Evolutionary conservation across 176 grass and related monocot genomes (phyloP).

Genomic region (Hyparrhenia diplandra): DNA sequence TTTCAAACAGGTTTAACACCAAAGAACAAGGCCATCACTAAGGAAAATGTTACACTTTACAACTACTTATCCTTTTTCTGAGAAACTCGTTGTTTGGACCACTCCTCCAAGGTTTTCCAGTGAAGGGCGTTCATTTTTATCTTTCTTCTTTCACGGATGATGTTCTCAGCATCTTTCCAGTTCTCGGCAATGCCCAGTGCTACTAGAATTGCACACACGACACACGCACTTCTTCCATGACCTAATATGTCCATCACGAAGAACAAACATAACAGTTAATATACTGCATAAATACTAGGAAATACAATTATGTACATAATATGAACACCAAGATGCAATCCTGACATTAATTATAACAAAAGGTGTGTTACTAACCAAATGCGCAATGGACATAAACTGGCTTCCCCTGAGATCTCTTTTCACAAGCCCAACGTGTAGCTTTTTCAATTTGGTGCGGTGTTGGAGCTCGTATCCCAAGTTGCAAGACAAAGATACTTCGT

Average conservation of each 20-base stretch:
- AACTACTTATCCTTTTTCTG: slow-evolving; percentile 39
- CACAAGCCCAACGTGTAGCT: slow-evolving; percentile 63
- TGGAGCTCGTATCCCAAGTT: slow-evolving; percentile 78
- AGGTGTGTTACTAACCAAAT: slow-evolving; percentile 48
- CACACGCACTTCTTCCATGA: slow-evolving; percentile 87
- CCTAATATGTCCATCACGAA: slow-evolving; percentile 28
- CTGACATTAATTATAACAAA: neutral
- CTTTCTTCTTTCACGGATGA: slow-evolving; percentile 62
- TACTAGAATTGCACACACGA: slow-evolving; percentile 80
- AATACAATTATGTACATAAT: neutral
- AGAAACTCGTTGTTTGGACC: slow-evolving; percentile 47
- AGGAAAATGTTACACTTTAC: neutral
- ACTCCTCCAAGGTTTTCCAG: slow-evolving; percentile 69
- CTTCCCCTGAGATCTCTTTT: slow-evolving; percentile 62
- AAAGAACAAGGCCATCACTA: neutral
- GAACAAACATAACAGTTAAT: slow-evolving; percentile 1
- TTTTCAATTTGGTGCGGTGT: slow-evolving; percentile 61
- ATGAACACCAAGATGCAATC: neutral
- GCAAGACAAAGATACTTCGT: slow-evolving; percentile 75
- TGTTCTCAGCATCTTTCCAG: slow-evolving; percentile 78
- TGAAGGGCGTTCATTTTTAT: slow-evolving; percentile 87
- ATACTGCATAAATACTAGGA: neutral
- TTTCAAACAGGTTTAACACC: slow-evolving; percentile 19
- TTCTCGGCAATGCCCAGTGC: slow-evolving; percentile 50
- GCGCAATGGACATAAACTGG: slow-evolving; percentile 84